Conservation (phyloP, 148 eudicot species). For the Fallopia convolvulus region DNA sequence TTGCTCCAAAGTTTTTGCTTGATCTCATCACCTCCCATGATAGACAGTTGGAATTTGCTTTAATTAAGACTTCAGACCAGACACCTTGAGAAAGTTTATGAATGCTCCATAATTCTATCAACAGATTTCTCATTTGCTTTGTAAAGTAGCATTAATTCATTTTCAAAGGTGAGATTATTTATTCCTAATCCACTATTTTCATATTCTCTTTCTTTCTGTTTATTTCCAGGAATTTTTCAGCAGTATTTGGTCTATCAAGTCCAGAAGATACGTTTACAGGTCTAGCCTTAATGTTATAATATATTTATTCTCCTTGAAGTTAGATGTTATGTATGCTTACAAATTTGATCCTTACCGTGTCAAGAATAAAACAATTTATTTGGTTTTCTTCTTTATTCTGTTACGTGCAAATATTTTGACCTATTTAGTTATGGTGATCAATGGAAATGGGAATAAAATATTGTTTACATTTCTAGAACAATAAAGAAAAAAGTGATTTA, state of each 20-base stretch:
- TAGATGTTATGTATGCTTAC: not conserved
- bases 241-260: constrained; percentile 94
- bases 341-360: not conserved
- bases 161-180: not conserved
- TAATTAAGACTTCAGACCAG: not conserved
- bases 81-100: not conserved
- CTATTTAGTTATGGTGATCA: not conserved
- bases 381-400: not conserved
- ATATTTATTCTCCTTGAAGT: not conserved
- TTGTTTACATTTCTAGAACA: not conserved
- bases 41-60: not conserved
- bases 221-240: constrained; percentile 74
- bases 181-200: not conserved
- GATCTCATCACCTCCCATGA: not conserved
- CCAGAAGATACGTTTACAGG: constrained; percentile 92
- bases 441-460: not conserved
- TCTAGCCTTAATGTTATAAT: constrained; percentile 10
- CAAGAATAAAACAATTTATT: not conserved
- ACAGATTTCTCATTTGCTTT: not conserved
- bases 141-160: not conserved
- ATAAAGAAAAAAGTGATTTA: not conserved
- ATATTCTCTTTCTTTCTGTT: constrained; percentile 1
- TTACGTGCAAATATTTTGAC: not conserved
- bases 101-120: not conserved
- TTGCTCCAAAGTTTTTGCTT: not conserved